Base-by-base conservation (phyloP, 176 grass and related monocot species). In the Guadua angustifolia region DNA sequence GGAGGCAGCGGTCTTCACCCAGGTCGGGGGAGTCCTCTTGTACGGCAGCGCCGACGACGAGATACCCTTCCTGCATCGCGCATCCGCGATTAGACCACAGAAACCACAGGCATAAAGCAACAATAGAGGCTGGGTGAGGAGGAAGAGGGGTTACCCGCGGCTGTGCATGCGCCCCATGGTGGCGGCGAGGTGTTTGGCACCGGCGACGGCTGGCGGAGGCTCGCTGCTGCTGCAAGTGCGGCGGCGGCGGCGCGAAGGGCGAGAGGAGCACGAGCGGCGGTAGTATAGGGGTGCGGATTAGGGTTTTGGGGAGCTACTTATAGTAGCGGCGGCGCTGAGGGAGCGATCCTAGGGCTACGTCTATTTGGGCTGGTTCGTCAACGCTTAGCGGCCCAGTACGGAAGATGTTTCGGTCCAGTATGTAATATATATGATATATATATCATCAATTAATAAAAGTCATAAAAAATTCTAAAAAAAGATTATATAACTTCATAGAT, bases 111-210 rank as follows among this genome's bases (percentile, higher is more conserved):
- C 32, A 5, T 26, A 19, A 9, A 59, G 52, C 7, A 67, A 24
- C 2, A 1, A 5, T 40, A 8, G 4, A 12, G n/a, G 15, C 5
- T 4, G 17, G 14, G 0, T 0, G 13, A 17, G 21, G 17, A 7
- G 5, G 3, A 5, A 21, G 53, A 79, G 44, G n/a, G 14, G 3
- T 81, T 90, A 92, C 91, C 94, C 91, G 73, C 84, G 84, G 83
- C 94, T 97, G 84, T 97, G 94, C 94, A 97, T 97, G 57, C 94
- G 94, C 64, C 94, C 94, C 94, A 97, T 97, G 89, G 87, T 36
- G 71, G 74, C 75, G 81, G 56, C 51, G 81, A 71, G 40, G 79
- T 9, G 66, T 78, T 49, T 44, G 36, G 49, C 84, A 68, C 84
- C 29, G 66, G 78, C 18, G 74, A 82, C 39, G 79, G 40, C 83